Base-by-base conservation (phyloP, 176 grass and related monocot genomes). In the Triticum timopheevii region DNA sequence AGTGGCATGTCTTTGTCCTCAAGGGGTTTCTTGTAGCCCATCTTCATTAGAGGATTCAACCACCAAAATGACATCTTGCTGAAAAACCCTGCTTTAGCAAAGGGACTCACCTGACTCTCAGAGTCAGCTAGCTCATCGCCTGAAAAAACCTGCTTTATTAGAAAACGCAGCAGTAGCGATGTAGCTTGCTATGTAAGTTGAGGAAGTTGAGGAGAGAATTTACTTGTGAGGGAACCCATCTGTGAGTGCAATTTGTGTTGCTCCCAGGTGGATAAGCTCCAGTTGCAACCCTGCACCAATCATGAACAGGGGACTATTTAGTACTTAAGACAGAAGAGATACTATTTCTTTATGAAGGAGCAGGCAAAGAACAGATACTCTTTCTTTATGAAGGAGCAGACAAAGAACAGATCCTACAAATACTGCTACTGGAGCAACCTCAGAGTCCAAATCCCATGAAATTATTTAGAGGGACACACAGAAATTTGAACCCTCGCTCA, bases 1-100 rank as follows among this genome's bases (percentile, higher is more conserved):
- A 76, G 68, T n/a, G 95, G 95, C 87, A 97, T 90, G 24, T 95
- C 95, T 84, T 88, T 86, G 39, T 95, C 95, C 84, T 97, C 95
- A 17, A 97, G 84, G n/a, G 90, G 95, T 31, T 91, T 95, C 63
- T 90, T 75, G 49, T 93, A 91, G 31, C 95, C 95, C 79, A 82
- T 88, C 85, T 90, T 95, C 90, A 97, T 95, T 88, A 97, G 79
- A 36, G 92, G 88, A 33, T 95, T 97, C 65, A 97, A 59, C 92
- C 95, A 97, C 92, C 92, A 93, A 87, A 97, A 97, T 13, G 95
- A 82, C 89, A 95, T 91, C 72, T 78, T 50, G 56, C 89, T 95
- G 45, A 95, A 88, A 74, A 91, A 72, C 0, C 89, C 88, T 70
- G 92, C 92, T 79, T 82, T 83, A 47, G 92, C 85, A 73, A 97